Percentiles rank a stretch among this genome's conserved stretches.
These are phyloP conservation scores for Fusarium nisikadoi DNA, from an alignment of 2,329 filamentous ascomycete genomes.

Conservation along the genomic window DNA sequence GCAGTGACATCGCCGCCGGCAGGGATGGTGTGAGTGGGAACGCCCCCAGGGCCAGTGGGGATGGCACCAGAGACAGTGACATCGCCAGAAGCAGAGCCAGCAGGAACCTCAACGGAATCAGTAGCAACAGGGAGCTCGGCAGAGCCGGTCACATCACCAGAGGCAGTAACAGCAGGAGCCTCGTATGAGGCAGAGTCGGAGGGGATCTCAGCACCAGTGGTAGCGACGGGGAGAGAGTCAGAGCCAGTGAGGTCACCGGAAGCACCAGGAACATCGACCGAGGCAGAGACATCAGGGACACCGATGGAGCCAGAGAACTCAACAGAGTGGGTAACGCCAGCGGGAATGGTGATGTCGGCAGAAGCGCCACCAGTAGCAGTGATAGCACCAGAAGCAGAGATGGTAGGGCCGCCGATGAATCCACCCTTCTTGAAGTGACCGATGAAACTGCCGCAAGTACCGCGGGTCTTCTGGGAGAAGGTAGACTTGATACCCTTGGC, in stretches of 20 bases:
- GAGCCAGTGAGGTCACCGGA: slow-evolving; percentile 9
- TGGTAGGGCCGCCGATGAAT: slow-evolving; percentile 14
- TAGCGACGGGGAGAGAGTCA: not conserved
- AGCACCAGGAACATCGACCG: slow-evolving; percentile 3
- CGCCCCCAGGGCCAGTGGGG: slow-evolving; percentile 10
- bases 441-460: slow-evolving; percentile 30
- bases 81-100: not conserved
- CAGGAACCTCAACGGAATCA: not conserved
- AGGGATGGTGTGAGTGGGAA: slow-evolving; percentile 14
- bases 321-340: slow-evolving; percentile 14
- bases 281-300: not conserved
- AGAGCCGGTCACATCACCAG: not conserved
- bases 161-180: not conserved
- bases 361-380: slow-evolving; percentile 20
- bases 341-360: slow-evolving; percentile 9
- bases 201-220: not conserved
- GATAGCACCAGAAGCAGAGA: slow-evolving; percentile 23
- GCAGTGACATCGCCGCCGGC: slow-evolving; percentile 14
- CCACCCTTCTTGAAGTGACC: slow-evolving; percentile 25
- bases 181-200: not conserved
- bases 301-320: slow-evolving; percentile 12
- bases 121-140: not conserved
- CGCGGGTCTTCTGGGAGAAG: slow-evolving; percentile 32
- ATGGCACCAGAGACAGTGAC: not conserved
- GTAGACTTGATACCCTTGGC: slow-evolving; percentile 27